These are phyloP conservation scores for Quercus phellos DNA, from an alignment of 331 rosid genomes.

Conservation along the genomic window DNA sequence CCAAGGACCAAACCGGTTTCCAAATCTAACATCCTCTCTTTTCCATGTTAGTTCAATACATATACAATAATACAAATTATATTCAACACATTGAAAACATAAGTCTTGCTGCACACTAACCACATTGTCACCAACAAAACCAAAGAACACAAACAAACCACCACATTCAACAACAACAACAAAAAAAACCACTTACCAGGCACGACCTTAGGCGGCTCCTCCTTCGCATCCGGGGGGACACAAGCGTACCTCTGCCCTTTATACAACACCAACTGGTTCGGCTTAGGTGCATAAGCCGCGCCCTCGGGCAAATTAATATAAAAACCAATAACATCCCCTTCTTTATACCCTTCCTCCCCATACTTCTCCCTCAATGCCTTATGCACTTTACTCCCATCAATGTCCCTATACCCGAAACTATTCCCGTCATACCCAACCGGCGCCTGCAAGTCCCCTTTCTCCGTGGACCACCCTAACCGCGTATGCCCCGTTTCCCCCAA, in stretches of 20 bases:
- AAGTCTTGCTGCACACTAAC: not conserved
- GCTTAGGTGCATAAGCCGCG: slow-evolving; percentile 58
- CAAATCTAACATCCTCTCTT: not conserved
- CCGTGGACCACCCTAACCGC: slow-evolving; percentile 84
- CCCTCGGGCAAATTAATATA: slow-evolving; percentile 86
- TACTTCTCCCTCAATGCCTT: slow-evolving; percentile 87
- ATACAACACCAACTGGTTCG: slow-evolving; percentile 67
- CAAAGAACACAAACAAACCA: not conserved
- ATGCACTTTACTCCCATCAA: slow-evolving; percentile 92
- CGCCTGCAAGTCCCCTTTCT: slow-evolving; percentile 94
- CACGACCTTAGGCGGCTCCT: slow-evolving; percentile 69
- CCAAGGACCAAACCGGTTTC: not conserved
- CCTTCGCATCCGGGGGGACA: slow-evolving; percentile 61
- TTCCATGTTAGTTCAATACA: not conserved
- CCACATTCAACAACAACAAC: not conserved
- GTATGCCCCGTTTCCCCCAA: slow-evolving; percentile 88
- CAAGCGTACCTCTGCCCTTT: slow-evolving; percentile 77
- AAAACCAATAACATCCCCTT: slow-evolving; percentile 88
- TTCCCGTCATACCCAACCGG: slow-evolving; percentile 93
- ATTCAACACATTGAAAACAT: not conserved
- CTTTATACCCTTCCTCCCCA: slow-evolving; percentile 86
- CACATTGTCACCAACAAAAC: not conserved
- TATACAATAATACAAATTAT: not conserved
- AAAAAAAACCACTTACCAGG: slow-evolving; percentile 54
- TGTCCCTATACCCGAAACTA: slow-evolving; percentile 81